Evolutionary conservation across 2,329 filamentous ascomycete genomes (phyloP).

Genomic region (Penicillium decumbens): DNA sequence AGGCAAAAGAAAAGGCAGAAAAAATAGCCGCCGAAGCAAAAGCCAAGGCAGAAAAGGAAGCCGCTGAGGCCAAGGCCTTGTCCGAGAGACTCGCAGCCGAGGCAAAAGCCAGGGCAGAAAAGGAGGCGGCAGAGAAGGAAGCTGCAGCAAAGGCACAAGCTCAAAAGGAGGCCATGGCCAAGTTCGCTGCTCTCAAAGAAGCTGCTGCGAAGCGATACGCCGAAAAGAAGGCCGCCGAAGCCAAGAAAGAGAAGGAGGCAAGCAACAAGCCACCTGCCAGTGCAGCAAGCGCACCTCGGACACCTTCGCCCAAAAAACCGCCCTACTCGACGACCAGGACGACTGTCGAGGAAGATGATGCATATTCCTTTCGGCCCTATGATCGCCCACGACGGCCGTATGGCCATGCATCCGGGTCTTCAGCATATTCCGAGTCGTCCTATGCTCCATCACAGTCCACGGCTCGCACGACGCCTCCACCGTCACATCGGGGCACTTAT

Average conservation of each 20-base stretch:
- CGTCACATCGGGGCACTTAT: conserved; percentile 72
- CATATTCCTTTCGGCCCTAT: conserved; percentile 72
- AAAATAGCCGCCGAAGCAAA: conserved; percentile 10
- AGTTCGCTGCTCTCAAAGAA: conserved; percentile 38
- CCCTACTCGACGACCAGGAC: conserved; percentile 35
- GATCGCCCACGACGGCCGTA: conserved; percentile 62
- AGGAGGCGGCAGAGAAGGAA: conserved; percentile 64
- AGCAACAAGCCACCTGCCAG: conserved; percentile 28
- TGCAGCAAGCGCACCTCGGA: conserved; percentile 32
- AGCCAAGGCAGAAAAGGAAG: conserved; percentile 10
- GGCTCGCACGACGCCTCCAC: conserved; percentile 74
- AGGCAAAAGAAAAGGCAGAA: conserved; percentile 18
- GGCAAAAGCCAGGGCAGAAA: conserved; percentile 34
- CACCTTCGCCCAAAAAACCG: conserved; percentile 41
- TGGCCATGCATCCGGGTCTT: conserved; percentile 60
- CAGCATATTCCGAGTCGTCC: conserved; percentile 75
- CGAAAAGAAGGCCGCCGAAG: conserved; percentile 36
- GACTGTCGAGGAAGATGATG: conserved; percentile 56
- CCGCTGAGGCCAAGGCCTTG: conserved; percentile 28
- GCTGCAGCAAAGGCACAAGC: conserved; percentile 36
- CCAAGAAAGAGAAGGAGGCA: conserved; percentile 22
- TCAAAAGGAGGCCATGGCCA: conserved; percentile 38
- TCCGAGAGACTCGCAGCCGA: conserved; percentile 31
- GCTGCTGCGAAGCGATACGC: conserved; percentile 38
- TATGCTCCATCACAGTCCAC: conserved; percentile 83